Conservation (phyloP, 352 stramenopile species). For the Globisporangium polare region DNA sequence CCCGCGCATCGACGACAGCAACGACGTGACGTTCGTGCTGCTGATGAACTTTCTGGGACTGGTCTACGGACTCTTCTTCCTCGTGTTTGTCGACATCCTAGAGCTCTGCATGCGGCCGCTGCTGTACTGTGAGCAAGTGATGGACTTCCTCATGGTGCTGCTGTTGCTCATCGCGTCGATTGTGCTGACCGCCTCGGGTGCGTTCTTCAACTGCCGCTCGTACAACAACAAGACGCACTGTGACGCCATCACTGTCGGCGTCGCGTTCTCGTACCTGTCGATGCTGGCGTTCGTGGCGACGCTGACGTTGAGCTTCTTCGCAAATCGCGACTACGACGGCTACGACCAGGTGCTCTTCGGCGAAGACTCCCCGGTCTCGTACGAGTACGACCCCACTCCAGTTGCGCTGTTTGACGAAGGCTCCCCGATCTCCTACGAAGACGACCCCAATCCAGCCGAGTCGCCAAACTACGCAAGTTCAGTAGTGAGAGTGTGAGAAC, state of each 20-base stretch:
- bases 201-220: conserved; percentile 5
- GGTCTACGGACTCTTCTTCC: conserved; percentile 17
- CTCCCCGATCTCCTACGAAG: conserved; percentile 15
- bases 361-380: conserved; percentile 15
- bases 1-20: background rate
- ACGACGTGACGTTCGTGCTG: conserved; percentile 12
- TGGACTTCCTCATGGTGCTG: conserved; percentile 13
- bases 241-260: conserved; percentile 2
- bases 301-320: conserved; percentile 11
- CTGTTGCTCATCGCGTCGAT: conserved; percentile 16
- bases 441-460: conserved; percentile 12
- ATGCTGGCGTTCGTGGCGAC: conserved; percentile 5
- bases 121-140: conserved; percentile 16
- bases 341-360: conserved; percentile 13
- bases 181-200: conserved; percentile 10
- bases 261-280: conserved; percentile 12
- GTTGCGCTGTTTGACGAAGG: conserved; percentile 12
- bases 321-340: conserved; percentile 7
- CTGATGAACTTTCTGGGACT: conserved; percentile 18
- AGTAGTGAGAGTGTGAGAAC: conserved; percentile 6
- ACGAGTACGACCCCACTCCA: conserved; percentile 15
- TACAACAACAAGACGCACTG: conserved; percentile 9
- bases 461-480: background rate
- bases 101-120: conserved; percentile 15
- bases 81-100: conserved; percentile 17